Evolutionary conservation across 495 filamentous ascomycete genomes (phyloP).

Genomic region (Penicillium nucicola): DNA sequence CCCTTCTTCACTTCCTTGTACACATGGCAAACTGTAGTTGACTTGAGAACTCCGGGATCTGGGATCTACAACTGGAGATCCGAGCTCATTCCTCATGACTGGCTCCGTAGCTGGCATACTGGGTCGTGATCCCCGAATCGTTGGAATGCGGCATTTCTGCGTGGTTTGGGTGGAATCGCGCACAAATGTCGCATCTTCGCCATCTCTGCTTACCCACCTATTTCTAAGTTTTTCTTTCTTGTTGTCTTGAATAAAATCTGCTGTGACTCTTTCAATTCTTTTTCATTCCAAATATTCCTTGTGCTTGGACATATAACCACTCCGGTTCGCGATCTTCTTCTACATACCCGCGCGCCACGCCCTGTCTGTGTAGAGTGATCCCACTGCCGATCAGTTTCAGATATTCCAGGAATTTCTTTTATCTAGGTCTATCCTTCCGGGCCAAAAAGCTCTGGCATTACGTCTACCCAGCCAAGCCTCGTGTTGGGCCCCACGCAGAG

Average conservation of each 20-base stretch:
- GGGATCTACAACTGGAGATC: not conserved
- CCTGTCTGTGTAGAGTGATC: too few relatives aligned
- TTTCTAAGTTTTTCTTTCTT: conserved; percentile 17
- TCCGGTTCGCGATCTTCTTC: conserved; percentile 4
- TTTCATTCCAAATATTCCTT: not conserved
- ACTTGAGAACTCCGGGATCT: too few relatives aligned
- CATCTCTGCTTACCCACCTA: conserved; percentile 6
- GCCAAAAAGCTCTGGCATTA: too few relatives aligned
- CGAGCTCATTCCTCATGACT: not conserved
- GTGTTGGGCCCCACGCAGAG: not conserved
- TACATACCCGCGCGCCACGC: not conserved
- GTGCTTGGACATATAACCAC: conserved; percentile 7
- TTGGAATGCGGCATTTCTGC: conserved; percentile 47
- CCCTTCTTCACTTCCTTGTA: too few relatives aligned
- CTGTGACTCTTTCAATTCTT: conserved; percentile 3
- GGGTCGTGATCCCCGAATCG: conserved; percentile 7
- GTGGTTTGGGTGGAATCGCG: conserved; percentile 26
- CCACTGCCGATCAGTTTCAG: too few relatives aligned
- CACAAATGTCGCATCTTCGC: conserved; percentile 38
- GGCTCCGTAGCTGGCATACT: not conserved
- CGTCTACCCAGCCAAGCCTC: not conserved
- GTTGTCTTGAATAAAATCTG: conserved; percentile 7
- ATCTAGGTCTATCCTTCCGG: too few relatives aligned
- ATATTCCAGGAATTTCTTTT: too few relatives aligned
- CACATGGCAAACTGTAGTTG: too few relatives aligned